These are phyloP conservation scores for Candida pseudoglaebosa DNA, from an alignment of 805 yeast genomes.

Conservation along the genomic window DNA sequence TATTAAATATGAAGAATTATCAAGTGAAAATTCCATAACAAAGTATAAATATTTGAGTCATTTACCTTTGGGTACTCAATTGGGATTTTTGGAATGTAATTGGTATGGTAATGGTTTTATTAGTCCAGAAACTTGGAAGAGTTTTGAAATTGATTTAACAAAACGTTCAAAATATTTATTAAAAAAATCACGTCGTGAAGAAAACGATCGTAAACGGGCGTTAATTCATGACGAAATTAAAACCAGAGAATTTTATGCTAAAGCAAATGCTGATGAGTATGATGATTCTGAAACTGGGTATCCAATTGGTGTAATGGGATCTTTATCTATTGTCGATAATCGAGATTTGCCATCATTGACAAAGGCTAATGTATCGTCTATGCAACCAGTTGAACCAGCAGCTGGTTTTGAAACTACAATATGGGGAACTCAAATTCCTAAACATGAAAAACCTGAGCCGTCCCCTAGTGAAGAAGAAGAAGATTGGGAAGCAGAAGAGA, in stretches of 20 bases:
- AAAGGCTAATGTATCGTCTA: not conserved
- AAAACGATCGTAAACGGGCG: conserved; percentile 53
- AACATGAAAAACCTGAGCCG: conserved; percentile 21
- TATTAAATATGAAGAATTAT: conserved; percentile 60
- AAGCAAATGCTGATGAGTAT: conserved; percentile 44
- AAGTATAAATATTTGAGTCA: conserved; percentile 74
- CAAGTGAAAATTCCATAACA: conserved; percentile 53
- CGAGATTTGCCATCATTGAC: conserved; percentile 33
- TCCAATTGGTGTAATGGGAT: conserved; percentile 24
- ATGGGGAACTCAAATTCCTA: conserved; percentile 70
- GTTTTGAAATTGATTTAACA: conserved; percentile 51
- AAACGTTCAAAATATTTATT: conserved; percentile 52
- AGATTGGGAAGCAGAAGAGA: conserved; percentile 47
- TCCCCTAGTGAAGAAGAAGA: conserved; percentile 22
- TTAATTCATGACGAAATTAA: conserved; percentile 55
- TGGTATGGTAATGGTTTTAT: conserved; percentile 51
- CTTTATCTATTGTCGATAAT: conserved; percentile 35
- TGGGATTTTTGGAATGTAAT: conserved; percentile 81
- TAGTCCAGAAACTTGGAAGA: conserved; percentile 31
- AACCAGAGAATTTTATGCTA: conserved; percentile 54
- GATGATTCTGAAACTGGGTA: conserved; percentile 12
- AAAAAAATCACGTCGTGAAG: conserved; percentile 54
- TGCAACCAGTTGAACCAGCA: conserved; percentile 11
- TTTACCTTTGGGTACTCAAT: conserved; percentile 78
- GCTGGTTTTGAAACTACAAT: conserved; percentile 49